phyloP scores from a whole-genome alignment of 1,284 basidiomycete species.

The Marasmius tenuissimus region DNA sequence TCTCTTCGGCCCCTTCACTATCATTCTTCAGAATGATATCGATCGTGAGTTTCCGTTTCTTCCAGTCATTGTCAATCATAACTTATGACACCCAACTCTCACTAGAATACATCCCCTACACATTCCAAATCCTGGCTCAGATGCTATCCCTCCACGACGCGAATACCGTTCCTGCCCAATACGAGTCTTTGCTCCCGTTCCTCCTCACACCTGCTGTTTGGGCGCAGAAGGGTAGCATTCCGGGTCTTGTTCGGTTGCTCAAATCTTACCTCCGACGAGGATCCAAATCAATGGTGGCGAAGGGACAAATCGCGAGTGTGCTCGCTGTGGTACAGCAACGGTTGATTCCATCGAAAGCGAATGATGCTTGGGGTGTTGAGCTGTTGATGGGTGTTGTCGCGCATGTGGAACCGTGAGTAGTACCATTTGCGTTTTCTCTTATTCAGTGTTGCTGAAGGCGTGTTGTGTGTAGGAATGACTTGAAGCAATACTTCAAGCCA shows the following conservation, averaged over 20 bases:
- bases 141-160: slow-evolving; percentile 85
- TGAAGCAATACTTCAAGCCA: slow-evolving; percentile 77
- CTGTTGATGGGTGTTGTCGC: slow-evolving; percentile 80
- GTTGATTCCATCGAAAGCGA: slow-evolving; percentile 84
- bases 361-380: slow-evolving; percentile 92
- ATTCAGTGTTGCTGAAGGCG: neutral
- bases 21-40: slow-evolving; percentile 90
- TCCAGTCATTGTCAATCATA: neutral
- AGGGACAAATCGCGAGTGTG: slow-evolving; percentile 77
- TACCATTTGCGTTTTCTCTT: slow-evolving; percentile 2
- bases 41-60: slow-evolving; percentile 59
- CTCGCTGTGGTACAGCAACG: slow-evolving; percentile 91
- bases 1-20: slow-evolving; percentile 87
- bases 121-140: slow-evolving; percentile 96
- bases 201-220: slow-evolving; percentile 87
- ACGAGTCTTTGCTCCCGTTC: slow-evolving; percentile 79
- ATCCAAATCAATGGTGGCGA: slow-evolving; percentile 64
- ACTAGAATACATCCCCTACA: slow-evolving; percentile 94
- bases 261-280: slow-evolving; percentile 84
- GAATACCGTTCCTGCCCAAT: slow-evolving; percentile 68
- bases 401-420: slow-evolving; percentile 71
- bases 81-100: neutral
- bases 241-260: slow-evolving; percentile 88
- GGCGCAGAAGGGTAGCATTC: slow-evolving; percentile 96
- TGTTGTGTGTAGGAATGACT: slow-evolving; percentile 46